phyloP scores from a whole-genome alignment of 805 yeast genomes.

The Saccharomyces jurei region DNA sequence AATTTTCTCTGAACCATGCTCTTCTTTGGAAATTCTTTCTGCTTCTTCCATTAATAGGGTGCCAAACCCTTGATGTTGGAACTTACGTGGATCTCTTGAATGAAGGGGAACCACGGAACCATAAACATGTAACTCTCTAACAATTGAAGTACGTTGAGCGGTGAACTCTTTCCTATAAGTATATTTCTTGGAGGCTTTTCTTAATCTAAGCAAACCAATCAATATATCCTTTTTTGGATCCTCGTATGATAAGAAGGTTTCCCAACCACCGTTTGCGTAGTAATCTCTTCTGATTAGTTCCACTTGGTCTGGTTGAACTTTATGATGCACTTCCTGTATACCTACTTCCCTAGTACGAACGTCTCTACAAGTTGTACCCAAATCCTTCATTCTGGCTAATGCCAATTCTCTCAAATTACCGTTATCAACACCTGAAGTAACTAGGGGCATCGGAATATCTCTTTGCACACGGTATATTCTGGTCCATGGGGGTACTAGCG shows the following conservation, averaged over 20 bases:
- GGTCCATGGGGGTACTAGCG: conserved; percentile 98
- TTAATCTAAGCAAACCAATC: conserved; percentile 79
- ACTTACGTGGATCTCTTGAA: conserved; percentile 92
- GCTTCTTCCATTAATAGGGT: conserved; percentile 98
- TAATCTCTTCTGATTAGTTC: conserved; percentile 93
- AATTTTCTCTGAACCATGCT: conserved; percentile 85
- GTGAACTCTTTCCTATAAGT: conserved; percentile 87
- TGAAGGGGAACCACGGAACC: conserved; percentile 97
- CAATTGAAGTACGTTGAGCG: conserved; percentile 79
- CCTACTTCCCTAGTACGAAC: conserved; percentile 98
- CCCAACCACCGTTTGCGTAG: conserved; percentile 98
- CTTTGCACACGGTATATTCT: conserved; percentile 96
- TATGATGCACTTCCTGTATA: conserved; percentile 95
- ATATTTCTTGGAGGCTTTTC: conserved; percentile 81
- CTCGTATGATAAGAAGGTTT: conserved; percentile 89
- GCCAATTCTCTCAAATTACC: conserved; percentile 95
- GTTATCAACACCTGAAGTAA: conserved; percentile 94
- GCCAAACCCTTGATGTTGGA: conserved; percentile 98
- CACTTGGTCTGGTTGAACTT: conserved; percentile 93
- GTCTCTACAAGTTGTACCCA: conserved; percentile 92
- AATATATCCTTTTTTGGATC: conserved; percentile 95
- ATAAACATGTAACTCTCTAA: conserved; percentile 94
- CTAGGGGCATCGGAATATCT: conserved; percentile 98
- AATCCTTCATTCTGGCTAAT: conserved; percentile 94
- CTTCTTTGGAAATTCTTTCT: conserved; percentile 88